Evolutionary conservation across 2,329 filamentous ascomycete species (phyloP).

Genomic region (Simplicillium sp.): DNA sequence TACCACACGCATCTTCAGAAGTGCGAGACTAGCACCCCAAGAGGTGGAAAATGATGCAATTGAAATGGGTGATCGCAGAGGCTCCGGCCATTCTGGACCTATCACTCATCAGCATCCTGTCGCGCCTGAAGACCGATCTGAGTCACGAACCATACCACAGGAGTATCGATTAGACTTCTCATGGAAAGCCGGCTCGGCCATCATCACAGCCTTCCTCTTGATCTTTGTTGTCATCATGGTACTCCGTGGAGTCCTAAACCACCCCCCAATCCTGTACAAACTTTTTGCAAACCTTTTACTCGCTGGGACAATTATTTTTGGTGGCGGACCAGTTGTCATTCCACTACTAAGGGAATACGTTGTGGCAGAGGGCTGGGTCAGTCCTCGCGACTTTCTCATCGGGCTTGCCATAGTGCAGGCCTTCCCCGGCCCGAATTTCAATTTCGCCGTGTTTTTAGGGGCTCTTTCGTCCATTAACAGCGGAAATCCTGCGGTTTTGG

Average conservation of each 20-base stretch:
- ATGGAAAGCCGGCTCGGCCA: slow-evolving; percentile 31
- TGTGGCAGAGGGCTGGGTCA: slow-evolving; percentile 61
- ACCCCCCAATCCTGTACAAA: slow-evolving; percentile 38
- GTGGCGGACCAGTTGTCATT: slow-evolving; percentile 56
- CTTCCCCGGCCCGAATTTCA: slow-evolving; percentile 43
- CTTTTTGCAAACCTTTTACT: slow-evolving; percentile 68
- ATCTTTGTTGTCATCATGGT: slow-evolving; percentile 50
- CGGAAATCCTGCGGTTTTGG: slow-evolving; percentile 26
- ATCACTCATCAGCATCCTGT: no score
- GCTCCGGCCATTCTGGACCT: no score
- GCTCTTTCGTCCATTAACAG: slow-evolving; percentile 32
- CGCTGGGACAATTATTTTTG: slow-evolving; percentile 60
- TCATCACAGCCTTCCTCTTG: slow-evolving; percentile 39
- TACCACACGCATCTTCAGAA: no score
- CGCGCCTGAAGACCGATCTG: slow-evolving; percentile 17
- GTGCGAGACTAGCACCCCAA: no score
- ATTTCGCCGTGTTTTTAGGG: slow-evolving; percentile 50
- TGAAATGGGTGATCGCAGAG: no score
- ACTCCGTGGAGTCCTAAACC: slow-evolving; percentile 28
- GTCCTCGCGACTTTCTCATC: slow-evolving; percentile 60
- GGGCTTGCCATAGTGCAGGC: slow-evolving; percentile 64
- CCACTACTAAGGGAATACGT: slow-evolving; percentile 54
- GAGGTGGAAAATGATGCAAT: neutral
- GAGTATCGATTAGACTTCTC: slow-evolving; percentile 28
- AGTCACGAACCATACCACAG: slow-evolving; percentile 19